phyloP scores from a whole-genome alignment of 1,284 basidiomycete species.

The Caloboletus inedulis region DNA sequence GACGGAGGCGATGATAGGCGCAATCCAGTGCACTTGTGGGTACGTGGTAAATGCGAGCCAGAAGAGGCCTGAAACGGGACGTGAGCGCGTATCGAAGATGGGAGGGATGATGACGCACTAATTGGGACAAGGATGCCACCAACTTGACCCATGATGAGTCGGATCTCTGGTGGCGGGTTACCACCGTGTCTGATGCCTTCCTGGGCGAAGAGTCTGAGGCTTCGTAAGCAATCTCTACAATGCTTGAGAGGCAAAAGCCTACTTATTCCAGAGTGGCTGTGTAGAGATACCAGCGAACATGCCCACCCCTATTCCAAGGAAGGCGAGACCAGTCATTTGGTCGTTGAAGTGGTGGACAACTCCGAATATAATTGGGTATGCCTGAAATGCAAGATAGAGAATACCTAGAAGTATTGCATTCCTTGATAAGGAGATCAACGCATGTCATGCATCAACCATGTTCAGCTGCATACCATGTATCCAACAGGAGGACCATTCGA shows the following conservation, averaged over 20 bases:
- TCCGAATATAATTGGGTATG: conserved; percentile 57
- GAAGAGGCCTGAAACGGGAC: conserved; percentile 47
- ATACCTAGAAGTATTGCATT: conserved; percentile 60
- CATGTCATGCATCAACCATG: neutral
- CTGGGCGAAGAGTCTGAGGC: conserved; percentile 30
- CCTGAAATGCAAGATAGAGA: conserved; percentile 60
- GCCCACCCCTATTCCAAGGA: conserved; percentile 62
- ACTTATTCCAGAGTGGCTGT: conserved; percentile 57
- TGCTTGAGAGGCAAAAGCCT: conserved; percentile 9
- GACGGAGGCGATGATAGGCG: conserved; percentile 60
- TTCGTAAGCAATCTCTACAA: neutral
- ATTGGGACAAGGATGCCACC: conserved; percentile 70
- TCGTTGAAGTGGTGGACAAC: conserved; percentile 49
- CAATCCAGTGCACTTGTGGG: conserved; percentile 66
- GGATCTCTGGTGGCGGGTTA: conserved; percentile 63
- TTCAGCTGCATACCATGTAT: conserved; percentile 43
- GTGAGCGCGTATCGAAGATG: neutral
- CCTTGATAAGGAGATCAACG: conserved; percentile 28
- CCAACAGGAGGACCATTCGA: conserved; percentile 72
- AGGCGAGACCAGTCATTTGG: conserved; percentile 53
- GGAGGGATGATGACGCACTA: conserved; percentile 31
- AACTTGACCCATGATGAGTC: conserved; percentile 63
- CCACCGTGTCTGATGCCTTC: conserved; percentile 40
- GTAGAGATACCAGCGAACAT: conserved; percentile 46
- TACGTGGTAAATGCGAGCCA: conserved; percentile 76